Evolutionary conservation across 495 filamentous ascomycete genomes (phyloP), one percentile per base, ranked within the genome.

Genomic region (Acidomyces sp.): DNA sequence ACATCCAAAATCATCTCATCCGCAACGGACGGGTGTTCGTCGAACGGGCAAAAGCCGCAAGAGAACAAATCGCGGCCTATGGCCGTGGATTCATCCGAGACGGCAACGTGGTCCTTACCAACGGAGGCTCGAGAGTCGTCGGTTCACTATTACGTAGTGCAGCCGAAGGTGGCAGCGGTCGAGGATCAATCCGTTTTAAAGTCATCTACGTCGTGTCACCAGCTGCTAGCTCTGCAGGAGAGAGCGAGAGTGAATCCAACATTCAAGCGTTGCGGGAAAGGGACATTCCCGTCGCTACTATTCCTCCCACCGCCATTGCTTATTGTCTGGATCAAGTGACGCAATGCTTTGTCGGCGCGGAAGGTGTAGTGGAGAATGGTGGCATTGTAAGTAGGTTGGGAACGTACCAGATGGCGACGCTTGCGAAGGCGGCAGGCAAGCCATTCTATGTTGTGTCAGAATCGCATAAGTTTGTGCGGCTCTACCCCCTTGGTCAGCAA

Each of bases 381-480:
- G 87, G 88, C 19, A 77, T 95, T 41, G 82, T 97, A 45, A 85
- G 77, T 28, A 66, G 86, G 34, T 71, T 96, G 68, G 90, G 90
- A 17, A 95, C 90, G 4, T 85, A 82, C 48, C 90, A 95, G 63
- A 75, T 96, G 36, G 86, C 84, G 0, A 61, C 82, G 34, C 65
- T 94, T 34, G 83, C 85, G 29, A 85, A 83, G 48, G 71, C 74
- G 3, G 74, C 77, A 42, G 71, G 74, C 4, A 85, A 84, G 54
- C 80, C 81, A 0, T 83, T 96, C 56, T 93, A 86, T 55, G 86
- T 93, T 18, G 85, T 85, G 5, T 83, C 83, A 3, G 90, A 97
- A 60, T 93, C 83, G 49, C 88, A 97, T 64, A 97, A 93, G 61
- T 92, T 93, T 52, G 85, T 88, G 25, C 66, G 83, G 42, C 62